A percentile compares a stretch with the other conserved stretches of the same genome.
These are phyloP conservation scores for Pelargonium citronellum DNA, from an alignment of 441 rosid genomes.

Conservation along the genomic window DNA sequence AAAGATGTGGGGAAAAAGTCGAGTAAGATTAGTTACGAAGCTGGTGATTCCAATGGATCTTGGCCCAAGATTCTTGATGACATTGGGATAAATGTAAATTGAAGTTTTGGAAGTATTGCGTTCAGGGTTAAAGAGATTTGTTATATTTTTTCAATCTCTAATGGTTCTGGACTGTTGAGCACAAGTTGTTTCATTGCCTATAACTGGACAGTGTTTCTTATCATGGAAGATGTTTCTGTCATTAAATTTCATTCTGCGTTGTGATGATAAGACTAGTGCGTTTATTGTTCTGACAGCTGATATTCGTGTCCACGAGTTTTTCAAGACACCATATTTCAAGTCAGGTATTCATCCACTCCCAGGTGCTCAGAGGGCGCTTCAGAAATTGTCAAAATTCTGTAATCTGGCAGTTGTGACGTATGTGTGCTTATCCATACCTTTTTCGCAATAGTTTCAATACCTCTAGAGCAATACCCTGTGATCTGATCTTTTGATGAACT, in stretches of 20 bases:
- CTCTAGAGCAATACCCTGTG: background rate
- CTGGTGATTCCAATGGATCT: too few relatives aligned
- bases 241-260: background rate
- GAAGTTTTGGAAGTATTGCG: too few relatives aligned
- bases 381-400: conserved; percentile 65
- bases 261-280: conserved; percentile 12
- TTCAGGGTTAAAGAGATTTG: too few relatives aligned
- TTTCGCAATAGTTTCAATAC: background rate
- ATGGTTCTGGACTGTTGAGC: too few relatives aligned
- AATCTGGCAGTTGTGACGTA: conserved; percentile 88
- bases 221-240: conserved; percentile 4
- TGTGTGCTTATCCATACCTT: conserved; percentile 30
- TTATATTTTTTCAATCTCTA: too few relatives aligned
- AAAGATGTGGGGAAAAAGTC: too few relatives aligned
- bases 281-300: conserved; percentile 50
- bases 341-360: conserved; percentile 87
- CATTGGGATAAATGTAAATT: too few relatives aligned
- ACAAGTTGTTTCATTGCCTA: too few relatives aligned
- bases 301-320: conserved; percentile 88
- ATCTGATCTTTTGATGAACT: conserved; percentile 8
- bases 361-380: conserved; percentile 71
- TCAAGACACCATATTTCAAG: conserved; percentile 82
- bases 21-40: too few relatives aligned
- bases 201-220: background rate
- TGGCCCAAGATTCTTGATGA: too few relatives aligned